Evolutionary conservation across 805 yeast genomes (phyloP).

Genomic region (Brettanomyces anomalus): DNA sequence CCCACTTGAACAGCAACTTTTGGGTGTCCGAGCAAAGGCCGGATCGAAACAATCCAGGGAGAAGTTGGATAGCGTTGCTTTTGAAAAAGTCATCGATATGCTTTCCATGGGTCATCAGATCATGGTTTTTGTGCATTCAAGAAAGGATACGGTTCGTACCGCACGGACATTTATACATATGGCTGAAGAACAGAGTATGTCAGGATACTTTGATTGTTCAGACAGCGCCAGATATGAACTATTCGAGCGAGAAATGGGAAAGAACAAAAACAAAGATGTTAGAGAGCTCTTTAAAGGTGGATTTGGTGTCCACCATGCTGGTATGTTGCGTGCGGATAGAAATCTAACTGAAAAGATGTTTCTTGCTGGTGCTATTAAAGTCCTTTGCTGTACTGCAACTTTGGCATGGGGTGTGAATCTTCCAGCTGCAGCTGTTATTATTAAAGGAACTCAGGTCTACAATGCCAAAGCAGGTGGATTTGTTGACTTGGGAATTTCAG

Average conservation of each 20-base stretch:
- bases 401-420: slow-evolving; percentile 99
- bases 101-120: slow-evolving; percentile 71
- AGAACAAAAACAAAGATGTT: slow-evolving; percentile 69
- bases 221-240: slow-evolving; percentile 32
- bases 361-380: slow-evolving; percentile 75
- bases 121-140: slow-evolving; percentile 93
- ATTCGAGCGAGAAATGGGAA: slow-evolving; percentile 56
- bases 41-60: slow-evolving; percentile 67
- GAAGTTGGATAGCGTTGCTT: slow-evolving; percentile 66
- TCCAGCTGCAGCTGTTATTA: slow-evolving; percentile 95
- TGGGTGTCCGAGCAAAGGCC: slow-evolving; percentile 82
- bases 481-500: slow-evolving; percentile 88
- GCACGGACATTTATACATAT: slow-evolving; percentile 62
- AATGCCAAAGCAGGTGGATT: slow-evolving; percentile 93
- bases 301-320: slow-evolving; percentile 95
- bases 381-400: slow-evolving; percentile 92
- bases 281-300: slow-evolving; percentile 74
- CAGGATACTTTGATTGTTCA: slow-evolving; percentile 48
- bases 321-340: slow-evolving; percentile 87
- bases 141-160: slow-evolving; percentile 85
- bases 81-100: slow-evolving; percentile 64
- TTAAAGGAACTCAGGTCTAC: slow-evolving; percentile 94
- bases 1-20: slow-evolving; percentile 78
- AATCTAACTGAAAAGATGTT: slow-evolving; percentile 86
- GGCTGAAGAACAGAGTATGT: slow-evolving; percentile 56